These are phyloP conservation scores for Pleomassaria siparia DNA, from an alignment of 2,329 filamentous ascomycete species.

Conservation along the genomic window DNA sequence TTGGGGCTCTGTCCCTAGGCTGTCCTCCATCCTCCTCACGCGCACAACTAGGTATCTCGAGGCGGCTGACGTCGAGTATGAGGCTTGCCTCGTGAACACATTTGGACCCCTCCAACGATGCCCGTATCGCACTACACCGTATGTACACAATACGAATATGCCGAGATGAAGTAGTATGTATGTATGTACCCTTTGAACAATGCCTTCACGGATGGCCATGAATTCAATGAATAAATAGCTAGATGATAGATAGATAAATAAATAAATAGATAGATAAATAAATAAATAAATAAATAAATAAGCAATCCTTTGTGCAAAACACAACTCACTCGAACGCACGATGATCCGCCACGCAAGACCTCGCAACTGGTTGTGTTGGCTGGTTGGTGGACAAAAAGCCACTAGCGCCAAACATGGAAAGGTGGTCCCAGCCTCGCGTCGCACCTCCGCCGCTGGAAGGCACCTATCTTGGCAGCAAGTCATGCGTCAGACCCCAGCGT, in stretches of 20 bases:
- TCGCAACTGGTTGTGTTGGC: no score
- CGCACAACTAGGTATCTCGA: conserved; percentile 1
- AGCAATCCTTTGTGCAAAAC: no score
- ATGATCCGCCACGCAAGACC: no score
- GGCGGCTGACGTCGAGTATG: conserved; percentile 1
- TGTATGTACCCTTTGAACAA: no score
- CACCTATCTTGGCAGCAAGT: conserved; percentile 17
- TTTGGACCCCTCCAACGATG: background rate
- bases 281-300: no score
- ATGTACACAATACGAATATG: no score
- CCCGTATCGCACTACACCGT: background rate
- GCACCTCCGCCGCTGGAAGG: background rate
- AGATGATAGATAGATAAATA: no score
- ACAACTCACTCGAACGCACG: no score
- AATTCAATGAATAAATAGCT: no score
- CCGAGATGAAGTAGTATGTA: no score
- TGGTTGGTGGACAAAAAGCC: background rate
- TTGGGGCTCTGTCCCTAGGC: background rate
- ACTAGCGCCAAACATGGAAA: background rate
- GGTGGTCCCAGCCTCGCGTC: conserved; percentile 1
- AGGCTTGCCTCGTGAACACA: conserved; percentile 3
- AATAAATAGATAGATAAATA: no score
- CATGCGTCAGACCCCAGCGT: background rate
- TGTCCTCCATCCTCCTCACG: background rate
- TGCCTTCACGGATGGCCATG: no score